Base-by-base conservation (phyloP, 768 basidiomycete species). In the Lactarius akahatsu region DNA sequence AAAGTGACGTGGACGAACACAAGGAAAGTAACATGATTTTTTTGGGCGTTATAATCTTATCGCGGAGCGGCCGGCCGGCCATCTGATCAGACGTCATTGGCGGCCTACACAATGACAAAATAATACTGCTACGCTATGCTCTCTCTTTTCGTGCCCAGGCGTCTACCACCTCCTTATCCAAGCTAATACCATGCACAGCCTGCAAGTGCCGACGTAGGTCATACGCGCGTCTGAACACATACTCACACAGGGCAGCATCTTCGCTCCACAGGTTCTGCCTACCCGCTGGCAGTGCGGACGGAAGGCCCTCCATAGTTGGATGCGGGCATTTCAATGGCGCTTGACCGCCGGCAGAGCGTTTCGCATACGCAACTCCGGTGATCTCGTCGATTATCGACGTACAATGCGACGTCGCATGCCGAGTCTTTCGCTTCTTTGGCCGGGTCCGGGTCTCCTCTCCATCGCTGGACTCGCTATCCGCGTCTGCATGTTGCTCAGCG, bases 151-250 rank as follows among this genome's bases (percentile, higher is more conserved):
- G 70, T 65, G 59, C 88, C 88, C 67, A 89, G 77, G 41, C 70
- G 43, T 76, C 73, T 28, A 79, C 70, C 64, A 76, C 80, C 36
- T 84, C 84, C 76, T 90, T 92, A 23, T 82, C 81, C 11, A 84
- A 74, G 10, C 82, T 80, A 4, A 93, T 62, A 18, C 79, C 81
- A 77, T 98, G 96, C 47, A 78, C 80, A 23, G 88, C 81, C 63
- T 78, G 80, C 36, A 98, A 75, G 77, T 98, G 96, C 45, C 96
- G 81, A 63, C 89, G 82, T 40, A 97, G 78, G 73, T 98, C 96
- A 74, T 98, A 98, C 15, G 88, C 86, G 52, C 96, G 85, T 71
- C 82, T 86, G 78, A 95, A 94, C 38, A 88, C 80, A 71, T 88
- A 91, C 60, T 81, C 80, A 73, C 94, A 94, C 64, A 50, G 70